Conservation (phyloP, 2,329 filamentous ascomycete species). For the Pyricularia pennisetigena region DNA sequence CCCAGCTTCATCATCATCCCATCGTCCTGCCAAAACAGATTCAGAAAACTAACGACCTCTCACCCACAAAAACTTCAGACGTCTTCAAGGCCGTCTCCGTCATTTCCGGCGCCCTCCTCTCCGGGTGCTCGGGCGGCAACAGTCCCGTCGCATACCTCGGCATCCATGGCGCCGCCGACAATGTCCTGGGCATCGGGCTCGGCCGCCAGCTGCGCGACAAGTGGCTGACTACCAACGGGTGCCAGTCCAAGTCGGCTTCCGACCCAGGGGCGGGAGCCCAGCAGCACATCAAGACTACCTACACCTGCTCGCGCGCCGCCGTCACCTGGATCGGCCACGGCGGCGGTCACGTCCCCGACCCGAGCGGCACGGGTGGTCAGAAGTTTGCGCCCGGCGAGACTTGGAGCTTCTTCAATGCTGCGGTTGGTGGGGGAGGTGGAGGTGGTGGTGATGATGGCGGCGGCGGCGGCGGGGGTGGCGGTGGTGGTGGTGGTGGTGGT, state of each 20-base stretch:
- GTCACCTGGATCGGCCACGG: conserved; percentile 22
- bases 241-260: conserved; percentile 15
- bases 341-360: conserved; percentile 14
- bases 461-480: too few species aligned
- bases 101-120: neutral
- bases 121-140: conserved; percentile 2
- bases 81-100: conserved; percentile 18
- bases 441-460: too few species aligned
- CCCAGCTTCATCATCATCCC: too few species aligned
- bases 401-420: conserved; percentile 3
- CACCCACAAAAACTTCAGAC: neutral
- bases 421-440: neutral
- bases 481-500: too few species aligned
- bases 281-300: conserved; percentile 13
- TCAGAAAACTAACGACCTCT: neutral
- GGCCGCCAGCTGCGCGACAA: conserved; percentile 23
- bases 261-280: conserved; percentile 7
- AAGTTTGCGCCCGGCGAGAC: neutral
- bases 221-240: conserved; percentile 27
- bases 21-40: neutral
- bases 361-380: neutral
- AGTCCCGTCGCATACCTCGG: conserved; percentile 2
- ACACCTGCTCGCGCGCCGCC: conserved; percentile 19
- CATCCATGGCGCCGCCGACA: conserved; percentile 15
- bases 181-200: conserved; percentile 20